These are phyloP conservation scores for Macrolepiota fuliginosa DNA, from an alignment of 768 basidiomycete genomes.

Conservation along the genomic window DNA sequence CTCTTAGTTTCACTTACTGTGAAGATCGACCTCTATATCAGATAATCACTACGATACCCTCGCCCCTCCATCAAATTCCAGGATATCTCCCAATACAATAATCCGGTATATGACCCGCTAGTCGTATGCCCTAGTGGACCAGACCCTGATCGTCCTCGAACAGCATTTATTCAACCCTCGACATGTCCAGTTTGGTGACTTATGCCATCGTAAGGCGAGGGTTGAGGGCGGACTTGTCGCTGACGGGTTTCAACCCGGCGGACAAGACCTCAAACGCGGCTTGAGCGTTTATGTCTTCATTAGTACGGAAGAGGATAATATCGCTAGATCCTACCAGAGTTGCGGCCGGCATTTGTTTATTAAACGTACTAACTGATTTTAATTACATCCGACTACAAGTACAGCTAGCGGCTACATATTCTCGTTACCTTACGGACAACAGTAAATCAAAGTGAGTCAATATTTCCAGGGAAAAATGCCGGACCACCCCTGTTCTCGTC, in stretches of 20 bases:
- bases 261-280: conserved; percentile 27
- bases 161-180: conserved; percentile 33
- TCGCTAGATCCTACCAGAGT: too few relatives aligned
- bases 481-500: conserved; percentile 37
- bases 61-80: conserved; percentile 38
- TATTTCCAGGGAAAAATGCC: conserved; percentile 43
- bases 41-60: conserved; percentile 34
- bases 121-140: conserved; percentile 35
- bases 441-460: conserved; percentile 25
- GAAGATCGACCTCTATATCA: conserved; percentile 16
- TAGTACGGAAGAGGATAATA: too few relatives aligned
- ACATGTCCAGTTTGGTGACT: conserved; percentile 38
- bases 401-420: too few relatives aligned
- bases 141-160: conserved; percentile 35
- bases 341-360: too few relatives aligned
- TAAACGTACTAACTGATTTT: too few relatives aligned
- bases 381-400: too few relatives aligned
- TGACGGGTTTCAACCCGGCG: conserved; percentile 32
- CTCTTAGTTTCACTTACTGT: not conserved
- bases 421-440: too few relatives aligned
- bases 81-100: conserved; percentile 43
- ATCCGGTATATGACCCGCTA: conserved; percentile 41
- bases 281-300: too few relatives aligned
- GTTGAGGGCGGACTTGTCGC: conserved; percentile 27
- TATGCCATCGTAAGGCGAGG: conserved; percentile 37